A percentile compares a stretch with the other conserved stretches of the same genome.
Evolutionary conservation across 2,329 filamentous ascomycete genomes (phyloP).

Genomic region (Rugonectria rugulosa): DNA sequence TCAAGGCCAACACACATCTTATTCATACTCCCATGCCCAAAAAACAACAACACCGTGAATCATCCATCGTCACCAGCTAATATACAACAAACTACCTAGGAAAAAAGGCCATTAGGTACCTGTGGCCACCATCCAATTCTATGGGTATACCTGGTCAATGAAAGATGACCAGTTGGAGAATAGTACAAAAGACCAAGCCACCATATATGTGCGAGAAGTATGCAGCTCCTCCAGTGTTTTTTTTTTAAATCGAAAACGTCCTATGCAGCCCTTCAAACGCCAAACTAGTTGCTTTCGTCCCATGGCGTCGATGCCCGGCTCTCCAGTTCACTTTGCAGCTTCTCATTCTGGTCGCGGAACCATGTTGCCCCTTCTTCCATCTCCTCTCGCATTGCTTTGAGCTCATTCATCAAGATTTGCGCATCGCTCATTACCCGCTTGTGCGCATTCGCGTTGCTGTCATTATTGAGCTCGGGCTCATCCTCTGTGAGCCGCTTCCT

Average conservation of each 20-base stretch:
- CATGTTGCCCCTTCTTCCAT: slow-evolving; percentile 57
- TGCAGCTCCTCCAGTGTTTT: no score
- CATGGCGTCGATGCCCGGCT: slow-evolving; percentile 47
- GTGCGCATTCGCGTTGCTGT: slow-evolving; percentile 35
- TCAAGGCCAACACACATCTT: slow-evolving; percentile 4
- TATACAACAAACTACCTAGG: slow-evolving; percentile 20
- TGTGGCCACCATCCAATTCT: slow-evolving; percentile 33
- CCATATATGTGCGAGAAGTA: no score
- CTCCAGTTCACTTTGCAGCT: slow-evolving; percentile 47
- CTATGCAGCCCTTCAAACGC: slow-evolving; percentile 9
- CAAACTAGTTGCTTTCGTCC: slow-evolving; percentile 41
- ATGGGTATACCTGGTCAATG: slow-evolving; percentile 37
- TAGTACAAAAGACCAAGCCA: no score
- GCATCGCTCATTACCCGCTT: slow-evolving; percentile 54
- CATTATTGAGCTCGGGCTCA: slow-evolving; percentile 24
- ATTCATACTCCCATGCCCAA: slow-evolving; percentile 5
- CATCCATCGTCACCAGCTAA: slow-evolving; percentile 21
- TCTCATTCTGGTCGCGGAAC: slow-evolving; percentile 55
- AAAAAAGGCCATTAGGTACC: slow-evolving; percentile 12
- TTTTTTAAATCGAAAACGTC: neutral
- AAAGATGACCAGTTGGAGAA: no score
- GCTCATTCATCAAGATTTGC: slow-evolving; percentile 49
- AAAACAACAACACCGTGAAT: no score
- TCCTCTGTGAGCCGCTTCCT: slow-evolving; percentile 44
- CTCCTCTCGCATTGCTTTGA: slow-evolving; percentile 52